phyloP scores from a whole-genome alignment of 2,329 filamentous ascomycete genomes.

The Cladophialophora exuberans region DNA sequence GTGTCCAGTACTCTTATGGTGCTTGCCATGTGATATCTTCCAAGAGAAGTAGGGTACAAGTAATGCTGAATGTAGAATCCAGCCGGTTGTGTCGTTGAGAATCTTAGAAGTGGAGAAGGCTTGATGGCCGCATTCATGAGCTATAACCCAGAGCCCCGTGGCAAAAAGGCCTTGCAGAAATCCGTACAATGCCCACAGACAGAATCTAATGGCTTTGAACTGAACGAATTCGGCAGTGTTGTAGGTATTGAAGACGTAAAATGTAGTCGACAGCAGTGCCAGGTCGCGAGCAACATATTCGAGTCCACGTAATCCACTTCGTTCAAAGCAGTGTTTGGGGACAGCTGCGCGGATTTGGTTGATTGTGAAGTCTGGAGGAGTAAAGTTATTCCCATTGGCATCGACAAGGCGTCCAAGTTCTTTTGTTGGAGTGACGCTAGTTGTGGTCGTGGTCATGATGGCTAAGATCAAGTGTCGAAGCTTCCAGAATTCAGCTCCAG shows the following conservation, averaged over 20 bases:
- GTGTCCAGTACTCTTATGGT: constrained; percentile 98
- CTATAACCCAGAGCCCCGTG: constrained; percentile 93
- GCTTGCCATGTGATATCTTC: constrained; percentile 99
- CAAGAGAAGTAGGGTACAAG: constrained; percentile 98
- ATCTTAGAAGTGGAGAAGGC: constrained; percentile 91
- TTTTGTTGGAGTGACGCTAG: too few relatives aligned
- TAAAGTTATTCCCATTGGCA: constrained; percentile 92
- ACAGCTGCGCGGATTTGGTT: constrained; percentile 97
- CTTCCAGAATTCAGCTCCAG: too few relatives aligned
- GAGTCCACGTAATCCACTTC: constrained; percentile 75
- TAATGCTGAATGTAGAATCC: constrained; percentile 84
- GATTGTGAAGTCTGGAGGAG: constrained; percentile 93
- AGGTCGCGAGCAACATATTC: constrained; percentile 85
- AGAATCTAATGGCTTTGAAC: constrained; percentile 66
- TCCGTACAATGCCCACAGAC: constrained; percentile 69
- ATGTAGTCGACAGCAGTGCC: constrained; percentile 71
- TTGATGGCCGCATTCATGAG: constrained; percentile 97
- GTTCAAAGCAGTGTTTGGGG: constrained; percentile 94
- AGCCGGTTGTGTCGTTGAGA: constrained; percentile 90
- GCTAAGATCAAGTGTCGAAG: too few relatives aligned
- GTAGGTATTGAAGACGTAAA: constrained; percentile 86
- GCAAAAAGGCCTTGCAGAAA: constrained; percentile 88
- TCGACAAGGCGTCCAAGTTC: too few relatives aligned
- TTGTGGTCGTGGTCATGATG: too few relatives aligned
- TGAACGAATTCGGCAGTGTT: constrained; percentile 84